A percentile compares a stretch with the other conserved stretches of the same genome.
Conservation (phyloP, 371 early-diverging fungal genomes). For the Coemansia sp. region DNA sequence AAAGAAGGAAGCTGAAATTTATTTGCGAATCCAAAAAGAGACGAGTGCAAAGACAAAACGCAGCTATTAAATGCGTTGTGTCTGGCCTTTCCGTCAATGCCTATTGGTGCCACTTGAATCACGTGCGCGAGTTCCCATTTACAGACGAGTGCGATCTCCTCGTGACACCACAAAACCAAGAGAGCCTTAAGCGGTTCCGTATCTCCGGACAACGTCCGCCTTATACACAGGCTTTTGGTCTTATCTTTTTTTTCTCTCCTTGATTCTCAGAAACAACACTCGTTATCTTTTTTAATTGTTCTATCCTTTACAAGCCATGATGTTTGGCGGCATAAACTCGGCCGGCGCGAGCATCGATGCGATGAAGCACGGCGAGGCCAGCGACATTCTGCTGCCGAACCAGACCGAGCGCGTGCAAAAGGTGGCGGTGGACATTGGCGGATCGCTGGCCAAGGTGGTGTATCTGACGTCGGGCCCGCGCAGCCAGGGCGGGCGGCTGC, state of each 20-base stretch:
- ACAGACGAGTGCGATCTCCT: too few species aligned
- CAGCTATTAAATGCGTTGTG: too few species aligned
- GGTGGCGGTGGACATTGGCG: slow-evolving; percentile 94
- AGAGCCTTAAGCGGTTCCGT: too few species aligned
- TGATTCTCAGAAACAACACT: too few species aligned
- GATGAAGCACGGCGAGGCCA: slow-evolving; percentile 31
- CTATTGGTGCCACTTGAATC: too few species aligned
- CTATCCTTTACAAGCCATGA: slow-evolving; percentile 12
- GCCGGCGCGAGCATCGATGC: slow-evolving; percentile 48
- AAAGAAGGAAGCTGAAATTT: not conserved
- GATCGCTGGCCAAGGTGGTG: slow-evolving; percentile 92
- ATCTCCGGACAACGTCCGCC: too few species aligned
- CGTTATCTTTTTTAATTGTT: too few species aligned
- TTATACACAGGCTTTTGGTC: too few species aligned
- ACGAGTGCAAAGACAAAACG: not conserved
- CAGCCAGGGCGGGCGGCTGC: slow-evolving; percentile 80
- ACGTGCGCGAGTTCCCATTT: too few species aligned
- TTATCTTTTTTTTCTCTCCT: too few species aligned
- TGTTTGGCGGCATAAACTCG: slow-evolving; percentile 50
- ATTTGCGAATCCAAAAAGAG: not conserved
- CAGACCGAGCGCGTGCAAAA: slow-evolving; percentile 83
- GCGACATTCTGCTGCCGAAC: slow-evolving; percentile 85
- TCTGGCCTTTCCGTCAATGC: too few species aligned
- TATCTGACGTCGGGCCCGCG: slow-evolving; percentile 69
- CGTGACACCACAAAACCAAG: too few species aligned